These are phyloP conservation scores for Cerioporus squamosus DNA, from an alignment of 1,284 basidiomycete genomes.

Conservation along the genomic window DNA sequence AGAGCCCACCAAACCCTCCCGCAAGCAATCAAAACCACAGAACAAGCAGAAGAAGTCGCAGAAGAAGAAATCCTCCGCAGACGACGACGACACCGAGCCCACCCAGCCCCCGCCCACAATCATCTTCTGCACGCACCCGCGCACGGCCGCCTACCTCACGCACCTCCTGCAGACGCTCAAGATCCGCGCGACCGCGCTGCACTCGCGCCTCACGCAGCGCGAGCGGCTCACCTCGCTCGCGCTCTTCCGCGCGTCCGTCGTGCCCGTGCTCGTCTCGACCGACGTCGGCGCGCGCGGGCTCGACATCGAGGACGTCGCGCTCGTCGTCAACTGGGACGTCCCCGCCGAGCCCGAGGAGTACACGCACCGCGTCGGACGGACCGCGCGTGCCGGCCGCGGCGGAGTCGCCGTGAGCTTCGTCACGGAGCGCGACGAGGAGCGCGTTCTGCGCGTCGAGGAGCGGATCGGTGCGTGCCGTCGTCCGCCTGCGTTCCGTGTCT, in stretches of 20 bases:
- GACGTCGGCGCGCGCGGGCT: conserved; percentile 95
- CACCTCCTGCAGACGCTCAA: conserved; percentile 77
- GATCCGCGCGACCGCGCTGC: conserved; percentile 88
- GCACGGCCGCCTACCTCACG: conserved; percentile 91
- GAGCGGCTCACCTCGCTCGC: conserved; percentile 85
- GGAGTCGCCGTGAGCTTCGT: conserved; percentile 95
- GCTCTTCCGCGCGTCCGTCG: conserved; percentile 86
- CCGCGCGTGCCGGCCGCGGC: conserved; percentile 90
- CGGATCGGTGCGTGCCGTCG: conserved; percentile 70
- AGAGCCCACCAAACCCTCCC: conserved; percentile 41
- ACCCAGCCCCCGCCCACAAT: conserved; percentile 89
- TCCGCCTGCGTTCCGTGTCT: background rate
- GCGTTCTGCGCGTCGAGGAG: conserved; percentile 84
- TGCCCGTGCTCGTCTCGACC: conserved; percentile 93
- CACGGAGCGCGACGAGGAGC: conserved; percentile 90
- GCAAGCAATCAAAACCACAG: conserved; percentile 39
- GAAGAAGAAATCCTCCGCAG: conserved; percentile 23
- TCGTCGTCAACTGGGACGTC: conserved; percentile 98
- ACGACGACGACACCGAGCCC: conserved; percentile 52
- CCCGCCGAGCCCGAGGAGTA: conserved; percentile 80
- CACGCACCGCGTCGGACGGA: conserved; percentile 85
- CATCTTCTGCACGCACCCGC: conserved; percentile 90
- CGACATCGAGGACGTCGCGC: conserved; percentile 94
- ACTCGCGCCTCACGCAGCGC: conserved; percentile 92
- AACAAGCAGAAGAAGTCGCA: conserved; percentile 31